Base-by-base conservation (phyloP, 179 eudicot genomes). In the Amaranthus tricolor region DNA sequence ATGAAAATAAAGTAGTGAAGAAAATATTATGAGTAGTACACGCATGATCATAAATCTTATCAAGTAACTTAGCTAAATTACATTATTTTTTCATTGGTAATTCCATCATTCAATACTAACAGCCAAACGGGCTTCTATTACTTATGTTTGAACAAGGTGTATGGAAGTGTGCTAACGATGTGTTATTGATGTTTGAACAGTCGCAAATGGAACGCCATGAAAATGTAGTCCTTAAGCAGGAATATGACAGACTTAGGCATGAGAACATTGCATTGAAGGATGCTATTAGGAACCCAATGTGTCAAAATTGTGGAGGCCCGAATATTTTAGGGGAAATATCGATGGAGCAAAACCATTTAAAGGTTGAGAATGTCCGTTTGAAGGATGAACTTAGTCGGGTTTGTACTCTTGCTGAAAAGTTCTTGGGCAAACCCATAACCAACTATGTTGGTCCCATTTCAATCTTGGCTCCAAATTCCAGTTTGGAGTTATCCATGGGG, bases 131-230 rank as follows among this genome's bases (percentile, higher is more conserved):
- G 40, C 40, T 31, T 2, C 2, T 17, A 15, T 12, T 47, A 5
- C n/a, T 62, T 53, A 40, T 76, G 78, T 12, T 31, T n/a, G 40
- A 45, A 58, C n/a, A 58, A 6, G 75, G 65, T 44, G 15, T 6
- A 19, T 9, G 50, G 52, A 24, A 9, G 47, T 43, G 13, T 8
- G n/a, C 7, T 67, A 48, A 73, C 58, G 40, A 44, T 24, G 9
- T 31, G 13, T 20, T 62, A 62, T 31, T 66, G 48, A 75, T 73
- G 76, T 59, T 51, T 72, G 74, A 53, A 48, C 80, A 90, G 97
- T 79, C 92, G 7, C 92, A 90, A 82, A 10, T 89, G 15, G 97
- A 89, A 67, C 84, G 89, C 63, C 85, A 88, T 77, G 93, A 92
- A 76, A 90, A 89, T 73, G 79, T 74, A 50, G 70, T 79, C 44